Conservation (phyloP, 2,329 filamentous ascomycete genomes). For the Neopestalotiopsis rosae region DNA sequence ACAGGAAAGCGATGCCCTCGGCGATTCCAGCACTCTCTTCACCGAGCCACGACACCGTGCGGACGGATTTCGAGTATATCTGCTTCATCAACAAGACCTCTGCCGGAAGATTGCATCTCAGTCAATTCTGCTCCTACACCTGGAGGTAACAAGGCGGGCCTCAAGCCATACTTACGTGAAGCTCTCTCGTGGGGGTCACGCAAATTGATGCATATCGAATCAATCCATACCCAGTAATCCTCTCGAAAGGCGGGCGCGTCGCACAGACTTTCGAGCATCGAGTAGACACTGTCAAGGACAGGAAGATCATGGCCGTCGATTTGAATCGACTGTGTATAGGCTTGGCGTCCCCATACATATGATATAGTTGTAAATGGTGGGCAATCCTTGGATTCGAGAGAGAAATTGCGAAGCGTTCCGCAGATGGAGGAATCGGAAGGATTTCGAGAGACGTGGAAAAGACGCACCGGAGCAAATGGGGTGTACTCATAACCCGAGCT, state of each 20-base stretch:
- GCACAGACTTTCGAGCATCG: neutral
- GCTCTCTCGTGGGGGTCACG: neutral
- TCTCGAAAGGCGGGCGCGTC: neutral
- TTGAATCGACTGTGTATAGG: neutral
- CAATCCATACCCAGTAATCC: neutral
- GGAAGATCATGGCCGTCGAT: neutral
- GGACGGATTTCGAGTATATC: neutral
- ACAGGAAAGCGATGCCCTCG: neutral
- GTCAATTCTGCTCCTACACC: too few relatives aligned
- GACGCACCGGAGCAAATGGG: neutral
- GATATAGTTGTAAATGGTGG: neutral
- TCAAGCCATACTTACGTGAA: neutral
- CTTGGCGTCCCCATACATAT: neutral
- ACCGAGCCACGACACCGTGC: neutral
- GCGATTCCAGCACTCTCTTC: neutral
- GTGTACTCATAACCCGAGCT: neutral
- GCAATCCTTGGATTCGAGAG: neutral
- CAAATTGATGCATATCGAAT: neutral
- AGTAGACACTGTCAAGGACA: neutral
- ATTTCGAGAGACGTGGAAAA: neutral
- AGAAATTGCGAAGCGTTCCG: neutral
- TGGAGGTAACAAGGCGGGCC: too few relatives aligned
- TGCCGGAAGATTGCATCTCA: too few relatives aligned
- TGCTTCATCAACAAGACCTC: constrained; percentile 3
- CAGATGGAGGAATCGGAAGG: neutral